Evolutionary conservation across 2,329 filamentous ascomycete species (phyloP).

Genomic region (Furcasterigmium furcatum): DNA sequence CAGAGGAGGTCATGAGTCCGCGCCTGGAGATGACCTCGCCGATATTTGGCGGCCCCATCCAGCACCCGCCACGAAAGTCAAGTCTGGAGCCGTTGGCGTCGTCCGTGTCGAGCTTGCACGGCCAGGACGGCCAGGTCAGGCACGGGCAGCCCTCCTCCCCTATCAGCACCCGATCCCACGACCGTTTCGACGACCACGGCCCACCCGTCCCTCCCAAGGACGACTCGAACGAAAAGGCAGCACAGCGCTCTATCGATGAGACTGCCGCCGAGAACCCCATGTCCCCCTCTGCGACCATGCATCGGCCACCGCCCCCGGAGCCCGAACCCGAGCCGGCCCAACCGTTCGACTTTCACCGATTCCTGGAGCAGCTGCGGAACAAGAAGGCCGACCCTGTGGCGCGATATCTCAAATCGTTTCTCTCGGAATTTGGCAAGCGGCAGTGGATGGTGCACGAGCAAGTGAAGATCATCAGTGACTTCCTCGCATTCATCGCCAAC

Average conservation of each 20-base stretch:
- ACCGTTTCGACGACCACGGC: constrained; percentile 40
- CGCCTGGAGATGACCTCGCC: constrained; percentile 80
- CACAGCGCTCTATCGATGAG: constrained; percentile 3
- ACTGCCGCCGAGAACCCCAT: constrained; percentile 29
- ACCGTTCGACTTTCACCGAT: constrained; percentile 96
- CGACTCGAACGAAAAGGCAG: constrained; percentile 40
- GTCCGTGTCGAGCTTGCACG: constrained; percentile 27
- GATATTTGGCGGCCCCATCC: constrained; percentile 60
- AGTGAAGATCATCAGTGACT: constrained; percentile 97
- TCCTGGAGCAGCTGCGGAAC: constrained; percentile 91
- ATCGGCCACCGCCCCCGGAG: constrained; percentile 68
- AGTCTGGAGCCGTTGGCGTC: constrained; percentile 73
- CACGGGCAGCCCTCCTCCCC: constrained; percentile 26
- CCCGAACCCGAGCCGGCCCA: constrained; percentile 77
- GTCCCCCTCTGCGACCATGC: constrained; percentile 46
- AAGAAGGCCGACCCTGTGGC: constrained; percentile 98
- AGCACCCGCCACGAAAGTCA: constrained; percentile 79
- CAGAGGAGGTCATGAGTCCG: constrained; percentile 89
- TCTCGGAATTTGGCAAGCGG: constrained; percentile 92
- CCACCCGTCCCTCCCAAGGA: constrained; percentile 62
- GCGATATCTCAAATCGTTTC: constrained; percentile 89
- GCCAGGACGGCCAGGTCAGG: constrained; percentile 4
- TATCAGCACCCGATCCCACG: constrained; percentile 30
- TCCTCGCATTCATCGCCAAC: constrained; percentile 92
- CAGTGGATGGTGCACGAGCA: constrained; percentile 99